These are phyloP conservation scores for Pouteria glomerata DNA, from an alignment of 148 eudicot genomes.

Conservation along the genomic window DNA sequence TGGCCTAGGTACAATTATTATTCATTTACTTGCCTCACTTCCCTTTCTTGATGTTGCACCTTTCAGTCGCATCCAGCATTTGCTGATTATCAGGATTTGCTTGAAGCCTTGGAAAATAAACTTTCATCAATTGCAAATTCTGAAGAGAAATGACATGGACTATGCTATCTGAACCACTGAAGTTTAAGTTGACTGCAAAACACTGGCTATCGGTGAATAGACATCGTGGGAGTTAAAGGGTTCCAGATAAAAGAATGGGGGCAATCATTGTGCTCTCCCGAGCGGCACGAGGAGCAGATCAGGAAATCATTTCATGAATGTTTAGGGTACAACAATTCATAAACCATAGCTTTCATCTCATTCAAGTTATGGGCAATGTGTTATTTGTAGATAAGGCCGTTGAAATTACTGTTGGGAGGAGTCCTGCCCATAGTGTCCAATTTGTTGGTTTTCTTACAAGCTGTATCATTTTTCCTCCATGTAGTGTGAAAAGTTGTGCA, in stretches of 20 bases:
- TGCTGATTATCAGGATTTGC: slow-evolving; percentile 16
- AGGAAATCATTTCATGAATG: neutral
- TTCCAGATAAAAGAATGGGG: neutral
- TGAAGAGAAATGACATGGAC: slow-evolving; percentile 19
- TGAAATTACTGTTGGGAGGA: neutral
- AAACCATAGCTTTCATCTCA: neutral
- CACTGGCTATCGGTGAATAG: neutral
- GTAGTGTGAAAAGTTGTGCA: neutral
- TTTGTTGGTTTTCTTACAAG: neutral
- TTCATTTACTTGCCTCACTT: neutral
- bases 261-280: neutral
- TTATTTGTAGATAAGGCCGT: slow-evolving; percentile 13
- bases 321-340: neutral
- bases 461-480: neutral
- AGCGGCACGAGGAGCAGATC: neutral
- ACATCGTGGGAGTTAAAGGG: neutral
- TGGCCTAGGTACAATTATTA: neutral
- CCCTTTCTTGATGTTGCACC: neutral
- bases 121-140: slow-evolving; percentile 26
- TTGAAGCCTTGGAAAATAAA: slow-evolving; percentile 26
- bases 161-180: neutral
- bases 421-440: neutral
- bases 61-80: slow-evolving; percentile 16
- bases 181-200: neutral
- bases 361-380: neutral